These are phyloP conservation scores for Drosera spatulata DNA, from an alignment of 179 eudicot genomes.

Conservation along the genomic window DNA sequence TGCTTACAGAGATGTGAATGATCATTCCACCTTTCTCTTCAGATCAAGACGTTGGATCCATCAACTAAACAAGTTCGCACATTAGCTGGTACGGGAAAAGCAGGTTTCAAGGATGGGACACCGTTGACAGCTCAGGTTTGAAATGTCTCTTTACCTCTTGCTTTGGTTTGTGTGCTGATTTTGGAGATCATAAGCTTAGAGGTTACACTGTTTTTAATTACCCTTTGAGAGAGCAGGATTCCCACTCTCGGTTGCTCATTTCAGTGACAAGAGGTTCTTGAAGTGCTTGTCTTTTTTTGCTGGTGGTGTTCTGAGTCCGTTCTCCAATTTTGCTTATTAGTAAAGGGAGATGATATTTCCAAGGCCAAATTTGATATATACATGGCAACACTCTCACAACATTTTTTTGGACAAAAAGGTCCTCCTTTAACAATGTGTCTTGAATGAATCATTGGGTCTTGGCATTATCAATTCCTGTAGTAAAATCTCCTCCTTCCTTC, in stretches of 20 bases:
- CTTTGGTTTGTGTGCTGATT: not conserved
- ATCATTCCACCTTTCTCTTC: constrained; percentile 7
- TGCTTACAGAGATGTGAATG: constrained; percentile 43
- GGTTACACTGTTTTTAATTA: not conserved
- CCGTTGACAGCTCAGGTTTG: constrained; percentile 72
- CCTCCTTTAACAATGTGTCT: too few species aligned
- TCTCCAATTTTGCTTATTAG: too few species aligned
- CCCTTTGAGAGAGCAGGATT: too few species aligned
- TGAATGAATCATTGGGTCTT: too few species aligned
- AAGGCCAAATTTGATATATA: too few species aligned
- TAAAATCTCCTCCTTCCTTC: not conserved
- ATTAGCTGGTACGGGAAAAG: constrained; percentile 81
- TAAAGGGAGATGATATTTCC: too few species aligned
- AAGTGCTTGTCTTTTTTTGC: too few species aligned
- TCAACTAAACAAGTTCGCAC: constrained; percentile 60
- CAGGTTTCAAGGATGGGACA: constrained; percentile 91
- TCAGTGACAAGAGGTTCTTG: too few species aligned
- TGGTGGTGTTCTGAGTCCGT: too few species aligned
- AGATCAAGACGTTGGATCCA: constrained; percentile 91
- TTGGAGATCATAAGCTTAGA: not conserved
- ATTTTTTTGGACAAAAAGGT: too few species aligned
- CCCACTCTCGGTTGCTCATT: too few species aligned
- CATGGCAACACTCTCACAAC: too few species aligned
- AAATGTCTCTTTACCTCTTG: not conserved
- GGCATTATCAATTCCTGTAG: not conserved